Evolutionary conservation across 225 moss, liverwort and hornwort species (phyloP).

Genomic region (Sphagnum tenellum): DNA sequence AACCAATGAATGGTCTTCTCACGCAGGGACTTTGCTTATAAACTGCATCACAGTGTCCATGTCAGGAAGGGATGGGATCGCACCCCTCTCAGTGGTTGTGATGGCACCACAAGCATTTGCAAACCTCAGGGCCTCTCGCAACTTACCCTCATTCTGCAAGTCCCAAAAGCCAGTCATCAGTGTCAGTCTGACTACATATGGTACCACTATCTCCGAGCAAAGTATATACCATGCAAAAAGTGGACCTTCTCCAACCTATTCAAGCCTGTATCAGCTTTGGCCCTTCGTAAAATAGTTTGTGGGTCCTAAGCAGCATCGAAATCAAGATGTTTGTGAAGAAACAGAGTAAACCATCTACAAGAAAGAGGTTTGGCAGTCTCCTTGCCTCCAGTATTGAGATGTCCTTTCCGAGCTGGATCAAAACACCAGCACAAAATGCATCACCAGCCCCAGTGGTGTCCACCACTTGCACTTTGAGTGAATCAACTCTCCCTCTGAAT

Average conservation of each 20-base stretch:
- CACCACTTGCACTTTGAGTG: conserved; percentile 46
- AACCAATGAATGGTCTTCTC: conserved; percentile 1
- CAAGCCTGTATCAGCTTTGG: neutral
- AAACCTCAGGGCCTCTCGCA: conserved; percentile 37
- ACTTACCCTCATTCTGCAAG: conserved; percentile 32
- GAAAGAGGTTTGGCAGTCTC: neutral
- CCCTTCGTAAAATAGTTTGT: neutral
- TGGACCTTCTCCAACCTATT: neutral
- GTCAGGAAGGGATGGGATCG: conserved; percentile 55
- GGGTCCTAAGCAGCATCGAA: neutral
- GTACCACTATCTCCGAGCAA: too few species aligned
- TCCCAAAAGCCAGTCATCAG: neutral
- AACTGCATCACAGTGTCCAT: conserved; percentile 38
- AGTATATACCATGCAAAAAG: neutral
- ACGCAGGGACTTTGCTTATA: conserved; percentile 41
- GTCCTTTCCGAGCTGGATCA: conserved; percentile 28
- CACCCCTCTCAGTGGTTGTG: conserved; percentile 55
- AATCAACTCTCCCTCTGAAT: conserved; percentile 31
- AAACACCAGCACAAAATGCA: conserved; percentile 46
- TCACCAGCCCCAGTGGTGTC: conserved; percentile 52
- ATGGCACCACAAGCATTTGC: conserved; percentile 59
- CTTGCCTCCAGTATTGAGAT: conserved; percentile 21
- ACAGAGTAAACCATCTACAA: neutral
- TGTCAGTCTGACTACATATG: too few species aligned
- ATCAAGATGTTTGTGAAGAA: neutral